Conservation (phyloP, 1,139 yeast species). For the Taphrina populina region DNA sequence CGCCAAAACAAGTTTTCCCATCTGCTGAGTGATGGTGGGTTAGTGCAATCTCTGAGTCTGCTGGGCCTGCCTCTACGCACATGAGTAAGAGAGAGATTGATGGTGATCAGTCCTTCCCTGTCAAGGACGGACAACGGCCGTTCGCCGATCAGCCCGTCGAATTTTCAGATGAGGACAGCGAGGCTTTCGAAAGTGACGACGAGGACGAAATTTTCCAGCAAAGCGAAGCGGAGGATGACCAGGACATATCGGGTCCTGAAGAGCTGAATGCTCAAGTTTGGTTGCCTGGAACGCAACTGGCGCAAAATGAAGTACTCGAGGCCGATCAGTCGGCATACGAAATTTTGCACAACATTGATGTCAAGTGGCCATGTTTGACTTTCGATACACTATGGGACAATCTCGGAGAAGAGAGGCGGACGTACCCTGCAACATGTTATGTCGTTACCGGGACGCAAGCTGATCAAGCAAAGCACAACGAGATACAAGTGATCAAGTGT, state of each 20-base stretch:
- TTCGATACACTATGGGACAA: slow-evolving; percentile 84
- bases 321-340: slow-evolving; percentile 96
- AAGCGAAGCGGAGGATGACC: slow-evolving; percentile 49
- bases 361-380: slow-evolving; percentile 97
- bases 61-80: no score
- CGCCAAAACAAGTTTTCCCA: no score
- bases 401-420: slow-evolving; percentile 83
- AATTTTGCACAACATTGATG: slow-evolving; percentile 88
- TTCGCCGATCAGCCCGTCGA: slow-evolving; percentile 7
- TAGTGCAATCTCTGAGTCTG: no score
- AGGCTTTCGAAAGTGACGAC: slow-evolving; percentile 91
- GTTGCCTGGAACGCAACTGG: slow-evolving; percentile 51
- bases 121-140: slow-evolving; percentile 26
- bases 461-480: slow-evolving; percentile 78
- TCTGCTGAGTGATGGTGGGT: no score
- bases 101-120: slow-evolving; percentile 6
- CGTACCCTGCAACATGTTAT: slow-evolving; percentile 83
- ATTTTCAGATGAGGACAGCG: slow-evolving; percentile 44
- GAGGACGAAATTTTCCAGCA: slow-evolving; percentile 51
- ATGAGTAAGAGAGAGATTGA: slow-evolving; percentile 30
- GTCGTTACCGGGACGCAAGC: slow-evolving; percentile 96
- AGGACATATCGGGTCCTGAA: slow-evolving; percentile 60
- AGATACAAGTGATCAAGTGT: slow-evolving; percentile 76
- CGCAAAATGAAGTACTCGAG: slow-evolving; percentile 92
- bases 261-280: slow-evolving; percentile 48